Evolutionary conservation across 2,329 filamentous ascomycete species (phyloP).

Genomic region (Juglanconis sp.): DNA sequence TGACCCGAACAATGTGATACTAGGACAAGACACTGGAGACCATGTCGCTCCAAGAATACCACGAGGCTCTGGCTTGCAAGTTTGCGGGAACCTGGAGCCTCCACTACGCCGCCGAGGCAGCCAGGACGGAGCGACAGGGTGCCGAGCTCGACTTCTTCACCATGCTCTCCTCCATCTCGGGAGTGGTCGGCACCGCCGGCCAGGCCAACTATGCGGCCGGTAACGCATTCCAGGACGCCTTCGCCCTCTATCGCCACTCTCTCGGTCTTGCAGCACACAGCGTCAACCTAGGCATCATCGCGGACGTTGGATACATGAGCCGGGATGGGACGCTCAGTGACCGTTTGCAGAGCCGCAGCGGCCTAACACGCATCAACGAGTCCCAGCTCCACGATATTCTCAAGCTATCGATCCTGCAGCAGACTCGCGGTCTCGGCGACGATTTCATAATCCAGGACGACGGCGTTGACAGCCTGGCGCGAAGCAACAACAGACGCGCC

Average conservation of each 20-base stretch:
- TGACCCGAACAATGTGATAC: not conserved
- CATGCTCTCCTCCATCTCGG: constrained; percentile 29
- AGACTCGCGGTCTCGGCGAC: not conserved
- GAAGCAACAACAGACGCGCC: not conserved
- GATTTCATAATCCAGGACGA: not conserved
- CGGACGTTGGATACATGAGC: constrained; percentile 23
- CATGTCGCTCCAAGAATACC: not conserved
- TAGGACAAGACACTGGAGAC: not conserved
- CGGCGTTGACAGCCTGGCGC: not conserved
- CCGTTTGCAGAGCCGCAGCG: not conserved
- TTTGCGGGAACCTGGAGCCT: constrained; percentile 37
- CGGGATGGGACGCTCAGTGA: not conserved
- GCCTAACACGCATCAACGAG: not conserved
- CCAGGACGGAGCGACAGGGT: not conserved
- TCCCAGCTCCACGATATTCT: constrained; percentile 8
- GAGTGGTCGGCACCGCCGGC: constrained; percentile 20
- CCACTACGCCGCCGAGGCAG: constrained; percentile 25
- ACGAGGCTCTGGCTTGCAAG: constrained; percentile 31
- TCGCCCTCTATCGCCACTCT: constrained; percentile 29
- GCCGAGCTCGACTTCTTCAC: constrained; percentile 35
- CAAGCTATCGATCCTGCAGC: constrained; percentile 17
- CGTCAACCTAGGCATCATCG: constrained; percentile 34
- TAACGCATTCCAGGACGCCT: constrained; percentile 33
- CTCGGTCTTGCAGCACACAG: constrained; percentile 30
- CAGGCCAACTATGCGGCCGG: constrained; percentile 34